A percentile compares a stretch with the other conserved stretches of the same genome.
phyloP scores from a whole-genome alignment of 257 asterid species.

The Gentiana straminea region DNA sequence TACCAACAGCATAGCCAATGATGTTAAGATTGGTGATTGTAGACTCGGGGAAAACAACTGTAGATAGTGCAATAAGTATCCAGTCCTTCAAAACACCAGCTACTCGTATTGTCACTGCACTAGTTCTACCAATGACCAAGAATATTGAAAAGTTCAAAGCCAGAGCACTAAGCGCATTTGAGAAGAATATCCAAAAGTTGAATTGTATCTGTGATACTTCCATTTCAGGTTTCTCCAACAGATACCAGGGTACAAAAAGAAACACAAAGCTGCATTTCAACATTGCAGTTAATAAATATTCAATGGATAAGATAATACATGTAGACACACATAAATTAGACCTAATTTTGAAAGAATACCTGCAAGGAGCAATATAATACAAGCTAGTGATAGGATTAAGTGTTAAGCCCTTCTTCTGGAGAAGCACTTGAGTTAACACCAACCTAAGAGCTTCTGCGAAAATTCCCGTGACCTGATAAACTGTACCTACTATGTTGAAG shows the following conservation, averaged over 20 bases:
- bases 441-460: constrained; percentile 94
- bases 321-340: not conserved
- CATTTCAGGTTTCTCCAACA: constrained; percentile 91
- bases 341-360: constrained; percentile 32
- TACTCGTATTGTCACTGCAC: constrained; percentile 95
- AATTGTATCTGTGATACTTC: constrained; percentile 80
- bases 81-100: constrained; percentile 98
- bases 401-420: constrained; percentile 87
- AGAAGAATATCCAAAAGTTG: constrained; percentile 92
- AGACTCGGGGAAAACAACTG: constrained; percentile 89
- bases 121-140: constrained; percentile 92
- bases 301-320: not conserved
- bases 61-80: constrained; percentile 93
- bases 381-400: constrained; percentile 94
- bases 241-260: constrained; percentile 93
- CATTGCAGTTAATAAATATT: not conserved
- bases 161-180: constrained; percentile 90
- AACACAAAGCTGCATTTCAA: constrained; percentile 67
- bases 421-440: constrained; percentile 95
- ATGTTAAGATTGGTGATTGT: constrained; percentile 73
- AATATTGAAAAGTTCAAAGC: constrained; percentile 95
- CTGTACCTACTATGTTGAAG: constrained; percentile 89
- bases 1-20: constrained; percentile 94
- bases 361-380: constrained; percentile 99
- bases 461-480: constrained; percentile 96